These are phyloP conservation scores for Phyllosticta capitalensis DNA, from an alignment of 2,329 filamentous ascomycete species.

Conservation along the genomic window DNA sequence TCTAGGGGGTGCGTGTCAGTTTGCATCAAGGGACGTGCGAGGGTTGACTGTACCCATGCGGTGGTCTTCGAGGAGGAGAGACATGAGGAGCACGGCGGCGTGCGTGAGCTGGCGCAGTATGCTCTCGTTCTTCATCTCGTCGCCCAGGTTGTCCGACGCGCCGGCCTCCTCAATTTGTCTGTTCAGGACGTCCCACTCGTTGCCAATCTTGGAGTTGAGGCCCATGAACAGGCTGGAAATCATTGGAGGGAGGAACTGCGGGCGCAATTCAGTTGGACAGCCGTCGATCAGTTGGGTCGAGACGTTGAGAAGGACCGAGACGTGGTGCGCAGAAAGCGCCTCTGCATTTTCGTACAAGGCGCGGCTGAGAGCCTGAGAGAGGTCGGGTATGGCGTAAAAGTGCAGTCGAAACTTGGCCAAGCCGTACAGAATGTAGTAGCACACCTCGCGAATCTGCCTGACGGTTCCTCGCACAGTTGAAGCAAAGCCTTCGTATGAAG, in stretches of 20 bases:
- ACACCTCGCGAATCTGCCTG: conserved; percentile 81
- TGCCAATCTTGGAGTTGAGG: conserved; percentile 76
- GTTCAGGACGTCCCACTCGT: conserved; percentile 72
- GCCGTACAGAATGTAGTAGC: conserved; percentile 89
- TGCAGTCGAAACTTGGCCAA: conserved; percentile 78
- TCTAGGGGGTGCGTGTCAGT: too few species aligned
- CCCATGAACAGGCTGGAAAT: conserved; percentile 73
- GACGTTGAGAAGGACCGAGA: conserved; percentile 85
- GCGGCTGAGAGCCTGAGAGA: conserved; percentile 73
- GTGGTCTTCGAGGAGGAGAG: conserved; percentile 72
- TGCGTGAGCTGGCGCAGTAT: conserved; percentile 89
- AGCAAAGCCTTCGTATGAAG: conserved; percentile 83
- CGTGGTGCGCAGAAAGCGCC: conserved; percentile 80
- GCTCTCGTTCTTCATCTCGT: conserved; percentile 98
- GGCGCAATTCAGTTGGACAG: conserved; percentile 69
- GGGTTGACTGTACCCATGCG: conserved; percentile 43
- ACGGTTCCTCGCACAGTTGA: conserved; percentile 86
- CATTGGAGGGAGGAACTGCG: conserved; percentile 76
- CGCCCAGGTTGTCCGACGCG: conserved; percentile 66
- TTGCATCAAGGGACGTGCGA: neutral
- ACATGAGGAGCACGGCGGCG: conserved; percentile 83
- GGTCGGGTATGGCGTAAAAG: conserved; percentile 82
- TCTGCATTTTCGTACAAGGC: conserved; percentile 76
- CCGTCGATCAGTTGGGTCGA: conserved; percentile 84
- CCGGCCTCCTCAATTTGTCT: conserved; percentile 50